phyloP scores from a whole-genome alignment of 2,329 filamentous ascomycete species.

The Scytalidium lignicola region DNA sequence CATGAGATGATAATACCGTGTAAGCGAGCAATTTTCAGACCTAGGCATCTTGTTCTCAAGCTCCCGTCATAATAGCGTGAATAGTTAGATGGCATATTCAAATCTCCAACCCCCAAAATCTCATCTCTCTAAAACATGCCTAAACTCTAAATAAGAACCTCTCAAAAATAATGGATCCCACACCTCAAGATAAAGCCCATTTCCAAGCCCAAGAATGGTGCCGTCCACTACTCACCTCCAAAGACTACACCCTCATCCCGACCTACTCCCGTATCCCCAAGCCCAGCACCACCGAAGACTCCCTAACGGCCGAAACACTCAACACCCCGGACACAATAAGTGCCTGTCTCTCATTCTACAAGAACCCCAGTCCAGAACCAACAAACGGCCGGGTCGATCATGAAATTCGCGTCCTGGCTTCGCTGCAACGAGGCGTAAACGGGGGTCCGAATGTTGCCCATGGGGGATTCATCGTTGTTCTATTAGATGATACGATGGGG shows the following conservation, averaged over 20 bases:
- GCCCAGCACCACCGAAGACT: conserved; percentile 38
- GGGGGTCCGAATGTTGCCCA: conserved; percentile 49
- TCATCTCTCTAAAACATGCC: too few species aligned
- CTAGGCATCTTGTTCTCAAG: background rate
- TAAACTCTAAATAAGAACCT: too few species aligned
- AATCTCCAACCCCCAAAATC: too few species aligned
- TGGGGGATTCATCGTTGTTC: conserved; percentile 50
- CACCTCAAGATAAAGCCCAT: conserved; percentile 16
- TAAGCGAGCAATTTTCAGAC: background rate
- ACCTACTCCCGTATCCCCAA: conserved; percentile 35
- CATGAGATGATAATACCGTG: background rate
- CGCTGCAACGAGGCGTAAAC: conserved; percentile 46
- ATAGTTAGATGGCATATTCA: too few species aligned
- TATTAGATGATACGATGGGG: conserved; percentile 56
- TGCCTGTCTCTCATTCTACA: conserved; percentile 38
- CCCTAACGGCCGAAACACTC: conserved; percentile 48
- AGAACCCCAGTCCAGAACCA: conserved; percentile 23
- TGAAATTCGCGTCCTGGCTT: conserved; percentile 14
- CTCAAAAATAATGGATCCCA: too few species aligned
- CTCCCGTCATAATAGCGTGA: too few species aligned
- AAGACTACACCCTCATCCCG: conserved; percentile 34
- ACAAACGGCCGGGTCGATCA: conserved; percentile 3
- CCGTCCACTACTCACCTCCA: conserved; percentile 35
- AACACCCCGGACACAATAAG: conserved; percentile 44
- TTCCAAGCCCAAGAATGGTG: conserved; percentile 45